Evolutionary conservation across 2,329 filamentous ascomycete genomes (phyloP).

Genomic region (Setomelanomma holmii): DNA sequence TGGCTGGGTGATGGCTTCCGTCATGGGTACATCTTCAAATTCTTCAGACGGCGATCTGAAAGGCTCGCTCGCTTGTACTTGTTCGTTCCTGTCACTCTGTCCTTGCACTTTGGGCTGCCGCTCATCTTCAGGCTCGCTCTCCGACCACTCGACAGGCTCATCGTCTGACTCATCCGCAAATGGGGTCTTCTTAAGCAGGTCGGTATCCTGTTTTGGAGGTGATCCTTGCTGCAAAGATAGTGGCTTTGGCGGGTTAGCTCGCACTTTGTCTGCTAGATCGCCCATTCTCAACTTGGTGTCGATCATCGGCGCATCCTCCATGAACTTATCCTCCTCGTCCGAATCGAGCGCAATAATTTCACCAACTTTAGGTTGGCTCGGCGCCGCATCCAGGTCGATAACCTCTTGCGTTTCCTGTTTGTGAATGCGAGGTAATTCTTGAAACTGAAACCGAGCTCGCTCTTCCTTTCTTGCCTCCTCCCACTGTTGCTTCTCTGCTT

Average conservation of each 20-base stretch:
- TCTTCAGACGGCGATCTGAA: constrained; percentile 55
- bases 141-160: constrained; percentile 59
- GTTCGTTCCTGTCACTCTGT: neutral
- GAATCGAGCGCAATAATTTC: constrained; percentile 69
- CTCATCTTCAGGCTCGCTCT: constrained; percentile 55
- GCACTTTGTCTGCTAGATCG: constrained; percentile 53
- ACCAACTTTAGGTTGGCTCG: constrained; percentile 50
- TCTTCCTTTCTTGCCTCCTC: constrained; percentile 64
- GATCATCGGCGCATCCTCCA: constrained; percentile 42
- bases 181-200: constrained; percentile 23
- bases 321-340: constrained; percentile 59
- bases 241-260: constrained; percentile 50
- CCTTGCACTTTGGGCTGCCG: constrained; percentile 4
- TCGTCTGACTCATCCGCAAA: constrained; percentile 47
- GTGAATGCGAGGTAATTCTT: constrained; percentile 64
- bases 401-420: constrained; percentile 61
- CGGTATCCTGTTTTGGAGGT: constrained; percentile 28
- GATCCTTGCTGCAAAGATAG: constrained; percentile 24
- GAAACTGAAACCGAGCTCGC: constrained; percentile 67
- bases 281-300: constrained; percentile 49
- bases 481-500: constrained; percentile 56
- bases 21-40: constrained; percentile 57
- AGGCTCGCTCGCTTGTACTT: constrained; percentile 38
- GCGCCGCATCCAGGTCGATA: constrained; percentile 56
- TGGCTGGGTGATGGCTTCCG: constrained; percentile 7